phyloP scores from a whole-genome alignment of 139 green algal genomes.

The Gonium pectorale region DNA sequence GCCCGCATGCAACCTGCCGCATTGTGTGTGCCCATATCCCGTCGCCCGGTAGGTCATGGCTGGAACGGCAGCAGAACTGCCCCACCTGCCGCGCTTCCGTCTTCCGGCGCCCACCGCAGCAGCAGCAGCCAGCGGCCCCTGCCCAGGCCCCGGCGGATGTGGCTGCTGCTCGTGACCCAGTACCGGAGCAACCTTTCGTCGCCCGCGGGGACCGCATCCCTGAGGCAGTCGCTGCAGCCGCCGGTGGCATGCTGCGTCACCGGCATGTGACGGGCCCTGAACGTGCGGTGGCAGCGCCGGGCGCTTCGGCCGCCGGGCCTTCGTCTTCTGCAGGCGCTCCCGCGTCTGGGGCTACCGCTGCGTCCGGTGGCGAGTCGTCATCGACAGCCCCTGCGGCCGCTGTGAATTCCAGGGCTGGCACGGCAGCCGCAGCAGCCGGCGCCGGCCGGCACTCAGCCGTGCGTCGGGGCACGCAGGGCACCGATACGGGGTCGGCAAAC shows the following conservation, averaged over 20 bases:
- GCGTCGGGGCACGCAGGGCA: too few species aligned
- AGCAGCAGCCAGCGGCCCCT: slow-evolving; percentile 15
- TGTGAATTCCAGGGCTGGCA: background rate
- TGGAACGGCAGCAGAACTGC: slow-evolving; percentile 97
- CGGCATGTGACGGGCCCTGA: background rate
- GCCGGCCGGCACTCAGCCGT: too few species aligned
- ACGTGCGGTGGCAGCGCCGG: too few species aligned
- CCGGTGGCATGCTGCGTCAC: background rate
- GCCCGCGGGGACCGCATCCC: background rate
- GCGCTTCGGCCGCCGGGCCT: background rate
- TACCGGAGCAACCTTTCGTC: too few species aligned
- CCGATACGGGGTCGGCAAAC: too few species aligned
- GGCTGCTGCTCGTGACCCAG: background rate
- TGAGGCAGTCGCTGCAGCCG: background rate
- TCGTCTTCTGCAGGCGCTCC: background rate
- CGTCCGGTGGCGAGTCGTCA: background rate
- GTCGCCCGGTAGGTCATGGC: slow-evolving; percentile 83
- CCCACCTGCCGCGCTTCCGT: slow-evolving; percentile 94
- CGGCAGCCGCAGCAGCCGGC: background rate
- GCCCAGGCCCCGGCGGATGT: background rate
- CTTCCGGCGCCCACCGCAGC: slow-evolving; percentile 56
- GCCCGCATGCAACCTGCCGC: background rate
- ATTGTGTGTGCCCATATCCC: background rate
- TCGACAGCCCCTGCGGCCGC: background rate
- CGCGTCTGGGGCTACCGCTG: background rate